Conservation (phyloP, 495 filamentous ascomycete species). For the Opeltia flavorubescens region DNA sequence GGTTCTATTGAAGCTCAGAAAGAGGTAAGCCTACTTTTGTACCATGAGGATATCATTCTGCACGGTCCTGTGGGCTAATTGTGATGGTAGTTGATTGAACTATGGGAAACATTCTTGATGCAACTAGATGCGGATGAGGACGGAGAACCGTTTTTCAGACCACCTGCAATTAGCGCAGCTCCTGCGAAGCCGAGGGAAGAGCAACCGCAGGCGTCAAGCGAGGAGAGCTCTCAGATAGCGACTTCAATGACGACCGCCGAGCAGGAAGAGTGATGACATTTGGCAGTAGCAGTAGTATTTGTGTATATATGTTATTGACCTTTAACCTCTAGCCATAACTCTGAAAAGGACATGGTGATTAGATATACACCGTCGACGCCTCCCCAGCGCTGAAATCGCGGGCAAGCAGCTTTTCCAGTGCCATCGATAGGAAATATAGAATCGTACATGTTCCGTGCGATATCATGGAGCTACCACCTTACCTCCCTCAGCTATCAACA, state of each 20-base stretch:
- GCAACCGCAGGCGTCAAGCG: slow-evolving; percentile 2
- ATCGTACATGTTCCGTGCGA: not conserved
- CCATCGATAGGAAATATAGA: not conserved
- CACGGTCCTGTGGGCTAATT: slow-evolving; percentile 12
- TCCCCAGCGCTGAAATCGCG: too few relatives aligned
- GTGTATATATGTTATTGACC: too few relatives aligned
- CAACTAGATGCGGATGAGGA: slow-evolving; percentile 91
- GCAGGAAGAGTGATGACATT: slow-evolving; percentile 28
- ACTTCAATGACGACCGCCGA: slow-evolving; percentile 23
- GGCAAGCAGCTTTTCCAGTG: not conserved
- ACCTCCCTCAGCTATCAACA: slow-evolving; percentile 77
- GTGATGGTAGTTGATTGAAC: slow-evolving; percentile 70
- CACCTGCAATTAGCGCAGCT: slow-evolving; percentile 28
- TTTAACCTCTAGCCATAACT: too few relatives aligned
- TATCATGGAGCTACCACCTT: slow-evolving; percentile 31
- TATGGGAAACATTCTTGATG: slow-evolving; percentile 96
- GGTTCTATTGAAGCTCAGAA: slow-evolving; percentile 96
- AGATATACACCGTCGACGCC: too few relatives aligned
- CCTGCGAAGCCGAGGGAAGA: slow-evolving; percentile 13
- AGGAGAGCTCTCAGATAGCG: slow-evolving; percentile 16
- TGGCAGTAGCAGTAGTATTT: too few relatives aligned
- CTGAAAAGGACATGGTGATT: too few relatives aligned
- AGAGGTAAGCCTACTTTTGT: slow-evolving; percentile 48
- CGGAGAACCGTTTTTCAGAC: slow-evolving; percentile 60
- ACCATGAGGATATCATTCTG: not conserved